A percentile compares a stretch with the other conserved stretches of the same genome.
phyloP scores from a whole-genome alignment of 306 rosid species.

The Lupinus albus region DNA sequence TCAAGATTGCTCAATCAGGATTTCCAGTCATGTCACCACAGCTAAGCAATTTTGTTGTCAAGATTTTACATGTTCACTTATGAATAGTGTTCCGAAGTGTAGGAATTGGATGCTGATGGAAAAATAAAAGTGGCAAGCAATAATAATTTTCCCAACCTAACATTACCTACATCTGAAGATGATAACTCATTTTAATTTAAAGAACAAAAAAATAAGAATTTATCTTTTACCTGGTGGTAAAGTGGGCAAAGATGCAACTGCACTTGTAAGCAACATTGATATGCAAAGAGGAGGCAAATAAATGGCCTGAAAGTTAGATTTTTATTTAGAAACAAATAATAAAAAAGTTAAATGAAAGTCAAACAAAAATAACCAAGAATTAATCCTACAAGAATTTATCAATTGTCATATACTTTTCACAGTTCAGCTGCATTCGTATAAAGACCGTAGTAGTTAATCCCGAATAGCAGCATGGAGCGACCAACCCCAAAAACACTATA shows the following conservation, averaged over 20 bases:
- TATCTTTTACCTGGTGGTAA: slow-evolving; percentile 51
- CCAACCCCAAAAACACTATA: no score
- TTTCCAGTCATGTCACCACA: slow-evolving; percentile 10
- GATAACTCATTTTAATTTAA: slow-evolving; percentile 6
- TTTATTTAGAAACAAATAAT: not conserved
- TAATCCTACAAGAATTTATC: no score
- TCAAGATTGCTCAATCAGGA: slow-evolving; percentile 13
- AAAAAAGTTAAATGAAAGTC: not conserved
- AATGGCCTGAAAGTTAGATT: slow-evolving; percentile 31
- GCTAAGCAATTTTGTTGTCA: not conserved
- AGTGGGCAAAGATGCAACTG: slow-evolving; percentile 43
- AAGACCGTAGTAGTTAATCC: no score
- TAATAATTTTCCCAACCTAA: not conserved
- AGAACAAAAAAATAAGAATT: slow-evolving; percentile 18
- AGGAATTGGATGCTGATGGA: slow-evolving; percentile 15
- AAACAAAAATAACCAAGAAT: slow-evolving; percentile 33
- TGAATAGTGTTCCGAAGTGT: not conserved
- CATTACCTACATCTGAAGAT: not conserved
- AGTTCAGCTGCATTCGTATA: no score
- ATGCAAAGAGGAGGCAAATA: slow-evolving; percentile 20
- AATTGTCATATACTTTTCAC: no score
- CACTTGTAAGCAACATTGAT: slow-evolving; percentile 45
- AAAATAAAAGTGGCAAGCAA: not conserved
- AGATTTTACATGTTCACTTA: slow-evolving; percentile 4
- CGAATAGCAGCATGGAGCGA: no score